Base-by-base conservation (phyloP, 2,329 filamentous ascomycete genomes). In the Fusarium annulatum region DNA sequence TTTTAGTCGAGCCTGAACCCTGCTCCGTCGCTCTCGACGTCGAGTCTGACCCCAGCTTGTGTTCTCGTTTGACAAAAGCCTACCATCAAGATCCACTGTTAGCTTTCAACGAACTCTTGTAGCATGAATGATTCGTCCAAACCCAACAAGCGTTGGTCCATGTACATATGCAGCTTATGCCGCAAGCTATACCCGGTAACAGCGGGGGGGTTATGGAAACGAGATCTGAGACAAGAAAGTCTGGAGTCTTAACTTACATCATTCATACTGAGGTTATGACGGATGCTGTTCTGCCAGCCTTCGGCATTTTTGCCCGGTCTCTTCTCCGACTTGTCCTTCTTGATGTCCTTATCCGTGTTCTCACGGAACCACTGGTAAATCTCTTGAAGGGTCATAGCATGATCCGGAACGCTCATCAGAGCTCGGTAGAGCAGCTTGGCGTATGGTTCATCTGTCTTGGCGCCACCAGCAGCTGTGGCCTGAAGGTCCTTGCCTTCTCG, bases 221-320 rank as follows among this genome's bases (percentile, higher is more conserved):
- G 28, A 65, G 58, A 72, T 72, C 57, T 67, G 61, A 71, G 60
- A 64, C 46, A 57, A 34, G 52, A 61, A 55, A 73, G 43, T 64
- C 49, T 69, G 52, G 53, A 63, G 61, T 34, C 42, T 52, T 23
- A 39, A 79, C 84, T 83, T 89, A 98, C 96, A 69, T 88, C 88
- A 77, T 98, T 98, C 95, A 98, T 98, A 53, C 94, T 97, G 12
- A 98, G 85, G 76, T 98, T 98, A 81, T 98, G 96, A 5, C 96
- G 90, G 73, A 98, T 97, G 80, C 94, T 97, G 82, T 98, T 98
- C 83, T 96, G 93, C 96, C 96, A 98, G 15, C 95, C 96, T 76
- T 91, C 92, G 59, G 70, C 70, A 41, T 72, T 72, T 33, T 72
- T 72, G 45, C 70, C 70, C 18, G 55, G 68, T 11, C 72, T 71